Evolutionary conservation across 345 rosid species (phyloP).

Genomic region (Leavenworthia alabamica): DNA sequence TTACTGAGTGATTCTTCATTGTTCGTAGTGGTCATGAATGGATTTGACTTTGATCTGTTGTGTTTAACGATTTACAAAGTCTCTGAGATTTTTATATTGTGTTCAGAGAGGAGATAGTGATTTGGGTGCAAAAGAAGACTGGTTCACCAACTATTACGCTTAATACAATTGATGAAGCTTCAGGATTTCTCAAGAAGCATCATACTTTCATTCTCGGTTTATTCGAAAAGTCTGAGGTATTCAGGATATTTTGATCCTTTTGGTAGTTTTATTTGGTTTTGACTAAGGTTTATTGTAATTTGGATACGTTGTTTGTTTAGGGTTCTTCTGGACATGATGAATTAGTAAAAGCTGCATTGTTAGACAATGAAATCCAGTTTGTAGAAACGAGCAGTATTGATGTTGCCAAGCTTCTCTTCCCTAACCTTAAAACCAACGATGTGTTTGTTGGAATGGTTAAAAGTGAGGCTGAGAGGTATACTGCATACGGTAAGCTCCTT

Average conservation of each 20-base stretch:
- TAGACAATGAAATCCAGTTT: slow-evolving; percentile 79
- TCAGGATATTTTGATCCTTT: not conserved
- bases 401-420: slow-evolving; percentile 59
- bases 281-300: not conserved
- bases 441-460: slow-evolving; percentile 70
- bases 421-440: slow-evolving; percentile 34
- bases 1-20: not conserved
- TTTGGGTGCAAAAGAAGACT: slow-evolving; percentile 81
- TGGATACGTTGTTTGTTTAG: slow-evolving; percentile 5
- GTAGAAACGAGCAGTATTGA: slow-evolving; percentile 43
- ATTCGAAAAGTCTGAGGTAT: slow-evolving; percentile 65
- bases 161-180: slow-evolving; percentile 47
- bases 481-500: slow-evolving; percentile 53
- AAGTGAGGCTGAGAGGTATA: slow-evolving; percentile 70
- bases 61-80: not conserved
- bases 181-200: slow-evolving; percentile 46
- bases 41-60: not conserved
- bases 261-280: not conserved
- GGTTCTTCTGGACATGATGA: slow-evolving; percentile 49
- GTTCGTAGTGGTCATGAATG: not conserved
- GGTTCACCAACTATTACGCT: slow-evolving; percentile 54
- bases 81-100: not conserved
- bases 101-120: slow-evolving; percentile 63
- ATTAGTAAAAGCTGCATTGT: slow-evolving; percentile 59
- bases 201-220: slow-evolving; percentile 50